These are phyloP conservation scores for Closterium sp. DNA, from an alignment of 139 green algal genomes.

Conservation along the genomic window DNA sequence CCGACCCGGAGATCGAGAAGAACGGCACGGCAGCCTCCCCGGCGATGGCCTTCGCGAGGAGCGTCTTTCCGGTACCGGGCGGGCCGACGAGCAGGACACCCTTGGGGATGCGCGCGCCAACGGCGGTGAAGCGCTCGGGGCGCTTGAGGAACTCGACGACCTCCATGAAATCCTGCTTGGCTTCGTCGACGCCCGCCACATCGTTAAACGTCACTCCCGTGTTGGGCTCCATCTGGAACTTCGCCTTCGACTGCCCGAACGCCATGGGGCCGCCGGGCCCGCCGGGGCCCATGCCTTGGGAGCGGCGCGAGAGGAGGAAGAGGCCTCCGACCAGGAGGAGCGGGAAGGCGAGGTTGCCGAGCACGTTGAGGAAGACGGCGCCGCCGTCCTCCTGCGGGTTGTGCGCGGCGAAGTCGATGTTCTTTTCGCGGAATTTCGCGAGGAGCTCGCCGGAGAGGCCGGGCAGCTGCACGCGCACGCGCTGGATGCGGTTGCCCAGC, in stretches of 20 bases:
- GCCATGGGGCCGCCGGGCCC: conserved; percentile 86
- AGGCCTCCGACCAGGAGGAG: conserved; percentile 97
- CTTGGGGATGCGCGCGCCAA: conserved; percentile 91
- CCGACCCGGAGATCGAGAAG: conserved; percentile 90
- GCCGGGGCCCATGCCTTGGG: conserved; percentile 70
- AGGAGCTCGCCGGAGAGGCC: conserved; percentile 91
- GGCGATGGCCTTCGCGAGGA: conserved; percentile 93
- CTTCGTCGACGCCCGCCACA: conserved; percentile 97
- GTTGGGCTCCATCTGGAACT: conserved; percentile 97
- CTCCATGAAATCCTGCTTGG: conserved; percentile 99
- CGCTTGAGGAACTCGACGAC: conserved; percentile 99
- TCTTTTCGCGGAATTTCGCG: conserved; percentile 96
- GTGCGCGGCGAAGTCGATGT: conserved; percentile 98
- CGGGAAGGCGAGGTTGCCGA: conserved; percentile 98
- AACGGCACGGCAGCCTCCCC: conserved; percentile 97
- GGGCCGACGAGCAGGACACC: conserved; percentile 66
- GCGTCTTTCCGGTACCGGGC: conserved; percentile 91
- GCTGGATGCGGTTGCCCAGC: conserved; percentile 97
- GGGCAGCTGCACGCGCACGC: conserved; percentile 96
- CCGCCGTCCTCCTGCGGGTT: conserved; percentile 86
- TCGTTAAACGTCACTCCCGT: conserved; percentile 97
- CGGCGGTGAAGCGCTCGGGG: conserved; percentile 96
- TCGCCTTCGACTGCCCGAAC: conserved; percentile 97
- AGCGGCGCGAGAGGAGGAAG: conserved; percentile 94
- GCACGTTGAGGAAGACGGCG: conserved; percentile 70